Evolutionary conservation across 345 rosid genomes (phyloP).

Genomic region (Reutealis trisperma): DNA sequence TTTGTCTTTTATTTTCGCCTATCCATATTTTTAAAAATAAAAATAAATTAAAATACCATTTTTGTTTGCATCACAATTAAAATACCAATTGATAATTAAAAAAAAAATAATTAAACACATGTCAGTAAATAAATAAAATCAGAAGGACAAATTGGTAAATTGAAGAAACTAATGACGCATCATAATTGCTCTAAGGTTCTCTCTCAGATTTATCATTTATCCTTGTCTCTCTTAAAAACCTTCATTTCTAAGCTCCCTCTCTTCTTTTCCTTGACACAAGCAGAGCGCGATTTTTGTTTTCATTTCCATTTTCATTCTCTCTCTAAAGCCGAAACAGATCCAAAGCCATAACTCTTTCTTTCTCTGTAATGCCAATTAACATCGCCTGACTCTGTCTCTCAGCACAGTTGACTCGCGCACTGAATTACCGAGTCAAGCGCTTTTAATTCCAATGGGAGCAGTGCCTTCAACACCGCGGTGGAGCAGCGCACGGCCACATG

Average conservation of each 20-base stretch:
- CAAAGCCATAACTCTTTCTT: slow-evolving; percentile 11
- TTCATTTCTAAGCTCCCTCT: slow-evolving; percentile 43
- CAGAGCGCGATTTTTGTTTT: slow-evolving; percentile 13
- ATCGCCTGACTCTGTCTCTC: slow-evolving; percentile 40
- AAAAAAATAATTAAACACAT: neutral
- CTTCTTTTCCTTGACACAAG: neutral
- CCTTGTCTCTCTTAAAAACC: slow-evolving; percentile 30
- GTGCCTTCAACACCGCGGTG: slow-evolving; percentile 82
- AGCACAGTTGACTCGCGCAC: slow-evolving; percentile 38
- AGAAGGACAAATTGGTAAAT: slow-evolving; percentile 14
- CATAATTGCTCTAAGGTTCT: neutral
- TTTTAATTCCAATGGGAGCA: slow-evolving; percentile 60
- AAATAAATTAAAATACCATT: too few relatives aligned
- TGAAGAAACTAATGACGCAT: neutral
- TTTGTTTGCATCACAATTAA: too few relatives aligned
- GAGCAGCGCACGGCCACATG: slow-evolving; percentile 36
- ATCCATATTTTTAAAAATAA: neutral
- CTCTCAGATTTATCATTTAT: neutral
- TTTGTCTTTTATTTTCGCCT: neutral
- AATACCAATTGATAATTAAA: too few relatives aligned
- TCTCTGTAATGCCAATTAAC: slow-evolving; percentile 33
- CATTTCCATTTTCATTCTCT: slow-evolving; percentile 5
- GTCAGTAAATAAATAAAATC: neutral
- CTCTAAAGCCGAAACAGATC: slow-evolving; percentile 30
- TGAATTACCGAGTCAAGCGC: slow-evolving; percentile 7